Base-by-base conservation (phyloP, 257 asterid species). In the Solanum stenotomum region DNA sequence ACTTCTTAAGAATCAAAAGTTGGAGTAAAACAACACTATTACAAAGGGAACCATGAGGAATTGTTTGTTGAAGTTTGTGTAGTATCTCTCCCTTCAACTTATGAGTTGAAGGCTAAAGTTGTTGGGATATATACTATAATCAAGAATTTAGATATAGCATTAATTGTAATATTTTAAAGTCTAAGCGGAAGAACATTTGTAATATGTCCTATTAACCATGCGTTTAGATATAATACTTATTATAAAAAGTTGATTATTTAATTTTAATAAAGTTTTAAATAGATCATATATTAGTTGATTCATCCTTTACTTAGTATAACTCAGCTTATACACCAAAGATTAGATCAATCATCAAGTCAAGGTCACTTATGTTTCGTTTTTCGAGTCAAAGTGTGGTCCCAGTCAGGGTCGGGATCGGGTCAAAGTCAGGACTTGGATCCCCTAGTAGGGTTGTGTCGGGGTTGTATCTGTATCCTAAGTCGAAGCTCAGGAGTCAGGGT, bases 361-460 rank as follows among this genome's bases (percentile, higher is more conserved):
- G 52, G 52, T 44, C 16, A 44, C 52, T 44, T 44, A 44, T 44
- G 52, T 44, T 44, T 44, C 16, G 2, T 6, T 44, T 44, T 44
- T 44, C 6, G 16, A 12, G 52, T 44, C 52, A 44, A 44, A 44
- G 52, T 44, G 23, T 16, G 61, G 3, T 49, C 4, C 56, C 56
- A 13, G 0, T 46, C 56, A 46, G 56, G 56, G 56, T 13, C 0
- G 8, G 0, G 9, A 52, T 52, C 9, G 23, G 23, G 9, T 52
- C 61, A 52, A 52, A 52, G 61, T 49, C 61, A 49, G 23, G 23
- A 49, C 22, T 49, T 15, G 61, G 23, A 49, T 5, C 23, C 22
- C 61, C 2, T 52, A 16, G 4, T 52, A 52, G 23, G 61, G 61
- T 52, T 16, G 61, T 5, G 61, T 49, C 22, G 0, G 61, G 61